Conservation (phyloP, 495 filamentous ascomycete species). For the Podospora tetraspora region DNA sequence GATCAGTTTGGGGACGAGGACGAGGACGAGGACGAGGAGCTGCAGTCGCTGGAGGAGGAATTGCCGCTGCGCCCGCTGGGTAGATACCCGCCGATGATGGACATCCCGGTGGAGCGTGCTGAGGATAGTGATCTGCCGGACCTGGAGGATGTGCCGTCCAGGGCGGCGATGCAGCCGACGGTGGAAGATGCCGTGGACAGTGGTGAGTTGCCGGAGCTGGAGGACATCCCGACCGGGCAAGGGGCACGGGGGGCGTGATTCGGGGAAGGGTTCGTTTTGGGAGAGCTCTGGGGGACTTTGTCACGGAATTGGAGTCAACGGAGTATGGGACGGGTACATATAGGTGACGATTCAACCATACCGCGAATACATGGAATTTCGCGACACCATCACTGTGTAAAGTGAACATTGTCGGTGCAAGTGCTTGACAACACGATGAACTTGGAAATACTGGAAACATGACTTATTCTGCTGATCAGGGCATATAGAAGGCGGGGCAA, state of each 20-base stretch:
- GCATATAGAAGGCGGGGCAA: background rate
- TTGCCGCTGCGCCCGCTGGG: background rate
- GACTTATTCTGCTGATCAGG: background rate
- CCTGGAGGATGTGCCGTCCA: background rate
- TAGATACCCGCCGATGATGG: background rate
- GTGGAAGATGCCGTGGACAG: conserved; percentile 3
- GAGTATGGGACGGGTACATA: background rate
- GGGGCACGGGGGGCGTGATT: background rate
- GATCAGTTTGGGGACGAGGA: background rate
- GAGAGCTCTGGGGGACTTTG: background rate
- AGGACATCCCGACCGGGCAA: background rate
- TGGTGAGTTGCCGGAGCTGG: background rate
- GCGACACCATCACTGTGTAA: no score
- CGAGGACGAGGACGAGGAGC: background rate
- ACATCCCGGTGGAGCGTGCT: background rate
- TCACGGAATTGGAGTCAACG: background rate
- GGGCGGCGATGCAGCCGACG: background rate
- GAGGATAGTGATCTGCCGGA: conserved; percentile 6
- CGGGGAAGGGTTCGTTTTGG: background rate
- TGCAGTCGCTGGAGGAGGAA: background rate
- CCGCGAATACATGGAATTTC: background rate
- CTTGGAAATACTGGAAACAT: background rate
- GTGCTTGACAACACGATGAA: background rate
- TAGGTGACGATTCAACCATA: background rate
- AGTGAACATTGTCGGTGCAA: no score